A percentile compares a stretch with the other conserved stretches of the same genome.
These are phyloP conservation scores for Blastocystis sp. DNA, from an alignment of 352 stramenopile genomes.

Conservation along the genomic window DNA sequence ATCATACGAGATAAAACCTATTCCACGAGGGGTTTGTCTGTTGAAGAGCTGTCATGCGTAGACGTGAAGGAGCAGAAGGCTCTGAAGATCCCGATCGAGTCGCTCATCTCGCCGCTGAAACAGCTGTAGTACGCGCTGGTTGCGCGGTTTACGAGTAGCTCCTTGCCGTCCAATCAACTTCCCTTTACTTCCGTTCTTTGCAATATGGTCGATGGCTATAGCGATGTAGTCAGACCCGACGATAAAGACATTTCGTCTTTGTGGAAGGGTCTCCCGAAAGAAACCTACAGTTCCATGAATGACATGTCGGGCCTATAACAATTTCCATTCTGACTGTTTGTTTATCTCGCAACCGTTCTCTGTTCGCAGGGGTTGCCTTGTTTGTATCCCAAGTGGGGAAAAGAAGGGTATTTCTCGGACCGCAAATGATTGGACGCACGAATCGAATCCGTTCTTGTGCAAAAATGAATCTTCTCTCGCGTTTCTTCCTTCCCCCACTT, in stretches of 20 bases:
- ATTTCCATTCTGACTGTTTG: no score
- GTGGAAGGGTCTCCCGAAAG: neutral
- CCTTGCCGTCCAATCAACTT: slow-evolving; percentile 5
- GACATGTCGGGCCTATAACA: neutral
- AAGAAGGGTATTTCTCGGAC: no score
- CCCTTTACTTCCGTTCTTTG: slow-evolving; percentile 13
- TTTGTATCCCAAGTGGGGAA: no score
- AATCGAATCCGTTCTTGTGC: neutral
- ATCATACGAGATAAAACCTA: neutral
- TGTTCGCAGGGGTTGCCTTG: no score
- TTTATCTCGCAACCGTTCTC: no score
- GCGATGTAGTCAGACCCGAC: neutral
- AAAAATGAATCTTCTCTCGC: slow-evolving; percentile 17
- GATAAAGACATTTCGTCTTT: neutral
- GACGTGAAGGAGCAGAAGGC: slow-evolving; percentile 43
- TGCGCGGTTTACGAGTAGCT: neutral
- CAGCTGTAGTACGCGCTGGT: neutral
- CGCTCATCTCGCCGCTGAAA: neutral
- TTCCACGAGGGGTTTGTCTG: neutral
- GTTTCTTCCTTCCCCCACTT: neutral
- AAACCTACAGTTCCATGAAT: neutral
- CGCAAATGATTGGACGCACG: neutral
- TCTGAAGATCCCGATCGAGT: neutral
- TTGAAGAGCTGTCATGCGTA: neutral
- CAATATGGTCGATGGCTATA: neutral